A percentile compares a stretch with the other conserved stretches of the same genome.
Conservation (phyloP, 352 stramenopile species). For the Globisporangium parvum region DNA sequence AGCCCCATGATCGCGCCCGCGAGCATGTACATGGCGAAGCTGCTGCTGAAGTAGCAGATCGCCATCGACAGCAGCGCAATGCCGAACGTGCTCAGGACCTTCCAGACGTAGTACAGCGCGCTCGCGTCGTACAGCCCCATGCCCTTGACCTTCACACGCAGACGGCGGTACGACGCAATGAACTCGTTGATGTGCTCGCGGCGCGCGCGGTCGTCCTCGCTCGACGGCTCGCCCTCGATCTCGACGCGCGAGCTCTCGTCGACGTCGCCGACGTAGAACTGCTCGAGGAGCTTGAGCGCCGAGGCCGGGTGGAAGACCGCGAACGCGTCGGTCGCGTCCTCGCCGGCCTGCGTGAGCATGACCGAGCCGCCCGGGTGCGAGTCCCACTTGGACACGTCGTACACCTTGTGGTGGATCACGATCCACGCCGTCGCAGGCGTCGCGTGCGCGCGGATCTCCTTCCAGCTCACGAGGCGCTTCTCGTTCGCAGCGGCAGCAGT, state of each 20-base stretch:
- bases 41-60: conserved; percentile 87
- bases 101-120: conserved; percentile 93
- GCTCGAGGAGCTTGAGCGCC: conserved; percentile 92
- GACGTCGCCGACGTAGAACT: conserved; percentile 96
- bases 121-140: conserved; percentile 94
- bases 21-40: conserved; percentile 85
- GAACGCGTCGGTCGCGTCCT: conserved; percentile 98
- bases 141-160: conserved; percentile 92
- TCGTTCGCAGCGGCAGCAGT: too few relatives aligned
- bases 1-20: conserved; percentile 91
- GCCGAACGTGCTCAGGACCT: conserved; percentile 90
- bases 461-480: conserved; percentile 66
- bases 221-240: conserved; percentile 20
- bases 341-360: conserved; percentile 96
- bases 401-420: conserved; percentile 90
- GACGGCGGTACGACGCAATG: conserved; percentile 93
- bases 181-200: conserved; percentile 87
- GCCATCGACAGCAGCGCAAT: conserved; percentile 83
- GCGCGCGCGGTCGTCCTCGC: conserved; percentile 34
- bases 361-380: conserved; percentile 87
- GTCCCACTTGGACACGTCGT: conserved; percentile 86
- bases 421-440: conserved; percentile 78
- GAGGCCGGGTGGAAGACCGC: conserved; percentile 95
- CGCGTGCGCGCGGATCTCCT: conserved; percentile 74
- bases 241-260: conserved; percentile 61